phyloP scores from a whole-genome alignment of 768 basidiomycete genomes.

The Crepidotus variabilis region DNA sequence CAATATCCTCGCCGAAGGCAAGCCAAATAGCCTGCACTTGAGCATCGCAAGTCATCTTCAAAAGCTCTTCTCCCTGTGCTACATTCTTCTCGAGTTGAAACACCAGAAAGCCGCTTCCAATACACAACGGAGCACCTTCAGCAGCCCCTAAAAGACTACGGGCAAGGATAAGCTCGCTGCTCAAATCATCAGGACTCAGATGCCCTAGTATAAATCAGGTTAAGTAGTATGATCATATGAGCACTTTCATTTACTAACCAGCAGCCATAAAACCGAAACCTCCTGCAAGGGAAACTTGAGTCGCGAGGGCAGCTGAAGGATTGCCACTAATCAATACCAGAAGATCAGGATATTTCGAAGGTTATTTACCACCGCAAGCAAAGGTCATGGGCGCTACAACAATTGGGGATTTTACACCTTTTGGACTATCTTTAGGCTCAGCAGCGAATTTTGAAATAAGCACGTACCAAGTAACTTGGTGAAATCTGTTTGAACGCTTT shows the following conservation, averaged over 20 bases:
- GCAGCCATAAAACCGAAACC: slow-evolving; percentile 75
- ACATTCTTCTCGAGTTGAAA: slow-evolving; percentile 63
- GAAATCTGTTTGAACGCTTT: slow-evolving; percentile 34
- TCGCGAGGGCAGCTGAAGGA: slow-evolving; percentile 44
- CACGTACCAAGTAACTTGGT: slow-evolving; percentile 50
- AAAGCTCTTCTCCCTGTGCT: slow-evolving; percentile 33
- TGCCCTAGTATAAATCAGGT: slow-evolving; percentile 37
- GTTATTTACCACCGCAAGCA: slow-evolving; percentile 50
- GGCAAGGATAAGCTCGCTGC: slow-evolving; percentile 48
- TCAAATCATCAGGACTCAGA: slow-evolving; percentile 38
- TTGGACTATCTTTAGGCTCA: neutral
- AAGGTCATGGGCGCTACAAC: slow-evolving; percentile 70
- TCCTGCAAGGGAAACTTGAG: slow-evolving; percentile 63
- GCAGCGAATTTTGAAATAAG: neutral
- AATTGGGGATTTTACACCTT: slow-evolving; percentile 39
- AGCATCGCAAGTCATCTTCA: slow-evolving; percentile 49
- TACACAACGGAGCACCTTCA: slow-evolving; percentile 36
- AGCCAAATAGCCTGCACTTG: slow-evolving; percentile 71
- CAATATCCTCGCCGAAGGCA: slow-evolving; percentile 58
- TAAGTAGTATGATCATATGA: slow-evolving; percentile 3
- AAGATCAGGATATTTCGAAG: neutral
- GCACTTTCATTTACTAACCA: slow-evolving; percentile 31
- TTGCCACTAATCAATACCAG: slow-evolving; percentile 9
- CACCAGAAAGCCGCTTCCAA: slow-evolving; percentile 71
- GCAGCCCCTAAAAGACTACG: slow-evolving; percentile 36